Evolutionary conservation across 805 yeast genomes (phyloP).

Genomic region (Ogataea methanolica): DNA sequence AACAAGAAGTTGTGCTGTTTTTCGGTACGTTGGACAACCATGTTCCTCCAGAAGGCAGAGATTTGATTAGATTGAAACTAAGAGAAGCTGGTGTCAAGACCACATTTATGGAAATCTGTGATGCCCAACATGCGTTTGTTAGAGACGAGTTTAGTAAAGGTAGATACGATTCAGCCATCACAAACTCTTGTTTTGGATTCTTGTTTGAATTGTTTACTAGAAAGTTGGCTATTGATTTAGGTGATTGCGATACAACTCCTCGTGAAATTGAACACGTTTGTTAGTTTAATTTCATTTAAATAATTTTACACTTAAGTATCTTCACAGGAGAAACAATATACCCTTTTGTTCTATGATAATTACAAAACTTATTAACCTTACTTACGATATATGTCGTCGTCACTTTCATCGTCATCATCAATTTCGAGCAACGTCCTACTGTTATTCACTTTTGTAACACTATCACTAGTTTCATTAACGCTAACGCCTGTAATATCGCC

Average conservation of each 20-base stretch:
- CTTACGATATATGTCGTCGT: slow-evolving; percentile 20
- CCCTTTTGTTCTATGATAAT: no score
- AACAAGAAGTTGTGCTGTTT: slow-evolving; percentile 56
- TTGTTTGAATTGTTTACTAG: slow-evolving; percentile 68
- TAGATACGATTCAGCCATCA: slow-evolving; percentile 76
- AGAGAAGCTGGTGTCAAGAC: slow-evolving; percentile 56
- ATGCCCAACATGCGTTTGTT: slow-evolving; percentile 81
- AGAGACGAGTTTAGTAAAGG: slow-evolving; percentile 77
- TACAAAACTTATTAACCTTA: background rate
- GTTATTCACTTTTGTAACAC: slow-evolving; percentile 1
- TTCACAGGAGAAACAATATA: no score
- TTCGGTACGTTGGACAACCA: slow-evolving; percentile 79
- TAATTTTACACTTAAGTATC: no score
- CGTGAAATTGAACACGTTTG: slow-evolving; percentile 61
- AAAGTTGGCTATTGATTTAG: slow-evolving; percentile 59
- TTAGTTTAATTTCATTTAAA: slow-evolving; percentile 21
- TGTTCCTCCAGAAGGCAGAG: slow-evolving; percentile 76
- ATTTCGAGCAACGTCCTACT: slow-evolving; percentile 1
- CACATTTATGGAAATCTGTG: slow-evolving; percentile 70
- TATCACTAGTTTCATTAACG: background rate
- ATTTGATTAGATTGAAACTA: slow-evolving; percentile 57
- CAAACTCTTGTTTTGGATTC: slow-evolving; percentile 62
- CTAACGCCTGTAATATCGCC: background rate
- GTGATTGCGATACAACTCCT: slow-evolving; percentile 51
- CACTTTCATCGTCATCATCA: slow-evolving; percentile 18